Conservation (phyloP, 2,329 filamentous ascomycete species). For the Botrytis galanthina region DNA sequence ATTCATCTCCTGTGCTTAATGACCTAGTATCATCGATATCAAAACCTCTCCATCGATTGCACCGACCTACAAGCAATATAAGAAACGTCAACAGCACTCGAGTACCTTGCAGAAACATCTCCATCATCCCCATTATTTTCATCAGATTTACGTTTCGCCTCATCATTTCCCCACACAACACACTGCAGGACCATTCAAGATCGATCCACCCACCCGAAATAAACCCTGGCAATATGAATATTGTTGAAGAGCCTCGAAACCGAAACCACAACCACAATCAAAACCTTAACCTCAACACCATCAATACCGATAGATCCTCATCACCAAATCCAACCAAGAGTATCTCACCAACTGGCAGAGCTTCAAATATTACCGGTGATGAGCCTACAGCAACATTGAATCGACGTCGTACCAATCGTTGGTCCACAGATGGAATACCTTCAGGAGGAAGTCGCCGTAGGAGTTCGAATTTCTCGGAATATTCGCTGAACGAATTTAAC, state of each 20-base stretch:
- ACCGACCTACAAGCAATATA: neutral
- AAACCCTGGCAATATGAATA: slow-evolving; percentile 8
- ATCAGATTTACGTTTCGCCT: neutral
- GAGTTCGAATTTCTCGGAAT: slow-evolving; percentile 77
- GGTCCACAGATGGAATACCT: slow-evolving; percentile 36
- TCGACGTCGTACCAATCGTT: slow-evolving; percentile 31
- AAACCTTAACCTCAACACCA: slow-evolving; percentile 14
- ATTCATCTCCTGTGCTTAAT: neutral
- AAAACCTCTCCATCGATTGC: neutral
- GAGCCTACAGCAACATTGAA: slow-evolving; percentile 28
- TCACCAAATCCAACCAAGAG: slow-evolving; percentile 17
- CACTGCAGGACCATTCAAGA: neutral
- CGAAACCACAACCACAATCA: slow-evolving; percentile 11
- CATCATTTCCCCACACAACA: slow-evolving; percentile 2
- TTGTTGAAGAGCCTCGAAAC: slow-evolving; percentile 18
- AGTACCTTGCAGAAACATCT: slow-evolving; percentile 7
- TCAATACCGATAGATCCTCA: neutral
- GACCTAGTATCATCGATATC: neutral
- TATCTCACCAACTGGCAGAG: slow-evolving; percentile 19
- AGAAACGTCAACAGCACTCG: neutral
- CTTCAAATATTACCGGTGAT: slow-evolving; percentile 23
- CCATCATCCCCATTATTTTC: slow-evolving; percentile 1
- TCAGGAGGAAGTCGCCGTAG: slow-evolving; percentile 51
- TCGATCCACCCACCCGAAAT: neutral
- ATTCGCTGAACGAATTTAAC: slow-evolving; percentile 66